phyloP scores from a whole-genome alignment of 495 filamentous ascomycete genomes.

The Penicillium soppii region DNA sequence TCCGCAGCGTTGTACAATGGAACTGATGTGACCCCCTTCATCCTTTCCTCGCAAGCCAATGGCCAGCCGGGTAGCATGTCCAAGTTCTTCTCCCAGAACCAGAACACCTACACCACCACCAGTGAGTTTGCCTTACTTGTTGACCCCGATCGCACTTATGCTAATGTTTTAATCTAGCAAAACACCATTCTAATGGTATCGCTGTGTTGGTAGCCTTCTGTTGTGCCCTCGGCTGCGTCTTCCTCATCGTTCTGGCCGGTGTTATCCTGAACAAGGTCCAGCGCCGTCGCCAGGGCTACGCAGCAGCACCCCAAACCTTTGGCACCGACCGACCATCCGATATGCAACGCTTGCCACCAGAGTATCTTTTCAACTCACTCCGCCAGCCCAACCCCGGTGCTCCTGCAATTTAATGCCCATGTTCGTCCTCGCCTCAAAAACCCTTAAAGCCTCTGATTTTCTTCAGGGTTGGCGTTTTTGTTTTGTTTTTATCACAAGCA shows the following conservation, averaged over 20 bases:
- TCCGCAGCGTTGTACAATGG: slow-evolving; percentile 91
- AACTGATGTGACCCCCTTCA: slow-evolving; percentile 70
- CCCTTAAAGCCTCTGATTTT: slow-evolving; percentile 18
- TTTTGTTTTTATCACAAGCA: slow-evolving; percentile 24
- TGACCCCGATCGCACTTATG: slow-evolving; percentile 11
- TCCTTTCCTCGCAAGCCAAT: slow-evolving; percentile 66
- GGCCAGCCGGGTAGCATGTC: slow-evolving; percentile 70
- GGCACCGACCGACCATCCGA: slow-evolving; percentile 69
- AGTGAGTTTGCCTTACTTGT: slow-evolving; percentile 40
- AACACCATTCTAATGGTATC: slow-evolving; percentile 75
- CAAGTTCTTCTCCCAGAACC: slow-evolving; percentile 72
- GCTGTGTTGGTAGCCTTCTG: slow-evolving; percentile 91
- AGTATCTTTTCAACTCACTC: slow-evolving; percentile 67
- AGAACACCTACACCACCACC: slow-evolving; percentile 59
- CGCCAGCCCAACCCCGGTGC: slow-evolving; percentile 39
- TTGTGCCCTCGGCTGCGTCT: slow-evolving; percentile 80
- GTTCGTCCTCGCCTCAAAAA: slow-evolving; percentile 13
- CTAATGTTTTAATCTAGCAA: slow-evolving; percentile 38
- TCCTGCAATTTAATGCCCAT: slow-evolving; percentile 35
- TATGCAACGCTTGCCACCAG: slow-evolving; percentile 77
- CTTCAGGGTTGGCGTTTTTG: slow-evolving; percentile 32
- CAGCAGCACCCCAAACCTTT: slow-evolving; percentile 71
- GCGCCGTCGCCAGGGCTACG: slow-evolving; percentile 82
- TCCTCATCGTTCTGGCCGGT: slow-evolving; percentile 83
- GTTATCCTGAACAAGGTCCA: slow-evolving; percentile 81